phyloP scores from a whole-genome alignment of 345 rosid species.

The Corchorus capsularis region DNA sequence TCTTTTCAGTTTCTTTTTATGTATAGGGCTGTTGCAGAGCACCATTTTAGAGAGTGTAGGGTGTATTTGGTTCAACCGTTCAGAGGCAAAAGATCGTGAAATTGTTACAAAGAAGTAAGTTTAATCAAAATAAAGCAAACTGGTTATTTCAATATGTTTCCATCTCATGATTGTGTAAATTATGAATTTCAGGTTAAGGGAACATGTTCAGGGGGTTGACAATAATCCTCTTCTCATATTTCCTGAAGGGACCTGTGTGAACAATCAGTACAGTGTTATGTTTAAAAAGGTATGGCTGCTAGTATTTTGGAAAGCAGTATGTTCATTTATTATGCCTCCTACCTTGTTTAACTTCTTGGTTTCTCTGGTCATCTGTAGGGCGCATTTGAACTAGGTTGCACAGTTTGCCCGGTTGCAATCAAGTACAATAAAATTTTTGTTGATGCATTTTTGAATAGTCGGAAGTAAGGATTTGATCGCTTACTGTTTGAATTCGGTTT shows the following conservation, averaged over 20 bases:
- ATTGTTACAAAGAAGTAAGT: conserved; percentile 91
- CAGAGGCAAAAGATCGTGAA: conserved; percentile 97
- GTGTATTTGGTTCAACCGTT: conserved; percentile 97
- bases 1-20: conserved; percentile 29
- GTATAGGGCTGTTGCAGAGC: conserved; percentile 86
- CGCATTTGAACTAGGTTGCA: conserved; percentile 93
- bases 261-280: conserved; percentile 96
- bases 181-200: conserved; percentile 70
- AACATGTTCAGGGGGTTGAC: conserved; percentile 85
- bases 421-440: conserved; percentile 97
- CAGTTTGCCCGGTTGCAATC: conserved; percentile 95
- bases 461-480: conserved; percentile 61
- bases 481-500: background rate
- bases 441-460: conserved; percentile 99
- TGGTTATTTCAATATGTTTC: conserved; percentile 6
- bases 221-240: conserved; percentile 97
- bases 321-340: conserved; percentile 1
- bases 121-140: background rate
- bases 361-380: conserved; percentile 59
- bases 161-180: conserved; percentile 26
- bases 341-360: conserved; percentile 17
- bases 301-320: conserved; percentile 11
- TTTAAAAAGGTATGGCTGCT: conserved; percentile 77
- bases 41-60: conserved; percentile 96
- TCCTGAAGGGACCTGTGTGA: conserved; percentile 98